phyloP scores from a whole-genome alignment of 768 basidiomycete species.

The Lentinula edodes region DNA sequence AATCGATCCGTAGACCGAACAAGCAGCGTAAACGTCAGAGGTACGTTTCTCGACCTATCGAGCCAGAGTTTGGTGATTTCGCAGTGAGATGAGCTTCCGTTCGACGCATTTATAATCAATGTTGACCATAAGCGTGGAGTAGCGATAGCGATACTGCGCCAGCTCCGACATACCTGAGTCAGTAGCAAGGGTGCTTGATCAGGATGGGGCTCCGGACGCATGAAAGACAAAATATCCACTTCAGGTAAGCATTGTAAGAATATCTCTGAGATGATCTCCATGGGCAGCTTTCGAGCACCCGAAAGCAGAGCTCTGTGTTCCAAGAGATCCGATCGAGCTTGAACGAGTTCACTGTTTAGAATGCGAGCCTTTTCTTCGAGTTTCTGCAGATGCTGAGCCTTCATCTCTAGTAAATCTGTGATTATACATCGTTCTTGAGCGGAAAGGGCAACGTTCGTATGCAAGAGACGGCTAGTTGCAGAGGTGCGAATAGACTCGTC shows the following conservation, averaged over 20 bases:
- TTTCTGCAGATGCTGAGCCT: neutral
- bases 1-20: neutral
- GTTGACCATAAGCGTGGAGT: constrained; percentile 32
- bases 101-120: neutral
- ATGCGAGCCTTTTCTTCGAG: neutral
- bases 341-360: neutral
- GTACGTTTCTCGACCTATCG: neutral
- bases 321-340: neutral
- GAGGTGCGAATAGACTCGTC: neutral
- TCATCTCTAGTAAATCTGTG: neutral
- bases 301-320: neutral
- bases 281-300: neutral
- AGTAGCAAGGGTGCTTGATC: constrained; percentile 27
- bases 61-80: neutral
- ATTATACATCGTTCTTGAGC: neutral
- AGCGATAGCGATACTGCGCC: constrained; percentile 33
- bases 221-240: neutral
- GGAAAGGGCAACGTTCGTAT: neutral
- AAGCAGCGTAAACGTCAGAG: neutral
- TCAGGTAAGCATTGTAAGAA: constrained; percentile 22
- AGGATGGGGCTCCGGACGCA: constrained; percentile 5
- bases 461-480: neutral
- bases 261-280: constrained; percentile 25
- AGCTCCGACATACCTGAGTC: constrained; percentile 35
- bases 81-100: neutral